Conservation (phyloP, 805 yeast genomes). For the Wickerhamomyces queroliae region DNA sequence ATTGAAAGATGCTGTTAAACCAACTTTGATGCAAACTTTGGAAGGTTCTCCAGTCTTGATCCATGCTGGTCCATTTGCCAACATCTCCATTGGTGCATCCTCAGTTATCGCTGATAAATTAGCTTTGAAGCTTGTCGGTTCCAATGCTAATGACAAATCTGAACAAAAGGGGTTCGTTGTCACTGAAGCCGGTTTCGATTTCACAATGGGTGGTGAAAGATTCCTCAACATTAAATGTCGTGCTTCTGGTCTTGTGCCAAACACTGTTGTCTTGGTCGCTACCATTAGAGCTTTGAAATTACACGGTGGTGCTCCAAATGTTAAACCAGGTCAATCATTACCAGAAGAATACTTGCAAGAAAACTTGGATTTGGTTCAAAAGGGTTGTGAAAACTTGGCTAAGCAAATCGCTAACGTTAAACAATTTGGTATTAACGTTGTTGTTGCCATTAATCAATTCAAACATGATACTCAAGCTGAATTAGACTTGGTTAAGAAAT, state of each 20-base stretch:
- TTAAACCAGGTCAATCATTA: slow-evolving; percentile 76
- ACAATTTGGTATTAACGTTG: slow-evolving; percentile 70
- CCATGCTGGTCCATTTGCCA: slow-evolving; percentile 88
- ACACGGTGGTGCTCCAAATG: slow-evolving; percentile 88
- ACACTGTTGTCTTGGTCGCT: slow-evolving; percentile 75
- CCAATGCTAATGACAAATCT: slow-evolving; percentile 40
- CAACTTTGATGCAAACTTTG: slow-evolving; percentile 81
- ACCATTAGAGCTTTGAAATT: slow-evolving; percentile 80
- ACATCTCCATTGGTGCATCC: slow-evolving; percentile 82
- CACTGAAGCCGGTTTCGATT: slow-evolving; percentile 87
- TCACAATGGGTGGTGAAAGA: slow-evolving; percentile 91
- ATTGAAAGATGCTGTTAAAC: slow-evolving; percentile 77
- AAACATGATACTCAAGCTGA: slow-evolving; percentile 66
- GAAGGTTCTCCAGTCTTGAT: slow-evolving; percentile 87
- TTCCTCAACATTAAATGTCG: slow-evolving; percentile 79
- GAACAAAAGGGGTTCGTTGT: slow-evolving; percentile 69
- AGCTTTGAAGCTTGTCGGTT: slow-evolving; percentile 77
- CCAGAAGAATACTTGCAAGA: slow-evolving; percentile 70
- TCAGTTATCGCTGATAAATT: slow-evolving; percentile 77
- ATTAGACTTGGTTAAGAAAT: slow-evolving; percentile 60
- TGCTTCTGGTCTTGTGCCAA: slow-evolving; percentile 74
- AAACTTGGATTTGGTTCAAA: slow-evolving; percentile 59
- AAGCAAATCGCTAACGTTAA: slow-evolving; percentile 73
- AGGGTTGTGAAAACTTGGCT: slow-evolving; percentile 70
- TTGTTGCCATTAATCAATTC: slow-evolving; percentile 79